Conservation (phyloP, 306 rosid genomes). For the Trifolium dubium region DNA sequence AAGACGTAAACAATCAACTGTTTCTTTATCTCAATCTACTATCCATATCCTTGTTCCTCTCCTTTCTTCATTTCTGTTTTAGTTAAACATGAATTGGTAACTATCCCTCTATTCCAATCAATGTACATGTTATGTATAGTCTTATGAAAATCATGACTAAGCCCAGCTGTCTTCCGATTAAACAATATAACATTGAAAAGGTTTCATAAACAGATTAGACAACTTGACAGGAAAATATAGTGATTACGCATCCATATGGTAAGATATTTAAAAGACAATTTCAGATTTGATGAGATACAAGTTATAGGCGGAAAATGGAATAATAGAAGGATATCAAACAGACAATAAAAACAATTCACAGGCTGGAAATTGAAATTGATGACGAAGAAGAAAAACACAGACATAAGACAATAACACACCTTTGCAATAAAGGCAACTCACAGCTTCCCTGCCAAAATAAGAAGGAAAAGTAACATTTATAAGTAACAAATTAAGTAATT, state of each 20-base stretch:
- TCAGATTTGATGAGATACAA: constrained; percentile 26
- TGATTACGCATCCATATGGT: constrained; percentile 19
- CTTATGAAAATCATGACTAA: background rate
- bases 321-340: constrained; percentile 8
- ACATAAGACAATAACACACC: constrained; percentile 54
- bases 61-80: background rate
- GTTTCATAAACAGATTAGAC: constrained; percentile 8
- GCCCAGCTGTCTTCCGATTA: constrained; percentile 21
- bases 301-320: constrained; percentile 17
- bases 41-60: background rate
- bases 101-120: background rate
- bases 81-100: background rate
- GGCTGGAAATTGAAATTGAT: constrained; percentile 17
- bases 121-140: constrained; percentile 4
- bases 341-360: constrained; percentile 33
- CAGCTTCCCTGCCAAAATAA: constrained; percentile 78
- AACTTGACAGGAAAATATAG: constrained; percentile 10
- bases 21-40: constrained; percentile 1
- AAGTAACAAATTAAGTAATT: constrained; percentile 26
- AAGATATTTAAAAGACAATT: constrained; percentile 19
- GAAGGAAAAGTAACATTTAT: constrained; percentile 22
- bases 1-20: background rate
- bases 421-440: constrained; percentile 75
- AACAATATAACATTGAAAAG: constrained; percentile 3
- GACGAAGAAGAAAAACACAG: constrained; percentile 22